Conservation (phyloP, 495 filamentous ascomycete species). For the Neurospora intermedia region DNA sequence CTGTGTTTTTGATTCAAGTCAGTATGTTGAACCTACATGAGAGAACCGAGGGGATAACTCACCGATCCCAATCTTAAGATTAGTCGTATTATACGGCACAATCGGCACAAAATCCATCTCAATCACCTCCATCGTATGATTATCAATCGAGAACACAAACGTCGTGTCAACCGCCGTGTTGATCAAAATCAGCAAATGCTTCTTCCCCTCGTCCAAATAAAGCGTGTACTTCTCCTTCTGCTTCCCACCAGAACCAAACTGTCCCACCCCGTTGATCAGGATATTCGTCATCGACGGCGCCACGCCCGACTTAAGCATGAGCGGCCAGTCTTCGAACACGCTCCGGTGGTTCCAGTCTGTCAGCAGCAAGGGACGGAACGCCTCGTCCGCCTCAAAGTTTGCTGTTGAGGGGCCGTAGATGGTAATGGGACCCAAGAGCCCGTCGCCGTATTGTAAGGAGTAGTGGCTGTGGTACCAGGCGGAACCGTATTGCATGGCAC, state of each 20-base stretch:
- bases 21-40: too few relatives aligned
- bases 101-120: slow-evolving; percentile 35
- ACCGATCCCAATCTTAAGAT: slow-evolving; percentile 4
- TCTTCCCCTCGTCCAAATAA: slow-evolving; percentile 28
- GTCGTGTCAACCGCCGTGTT: slow-evolving; percentile 39
- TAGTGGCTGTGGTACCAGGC: slow-evolving; percentile 50
- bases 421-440: slow-evolving; percentile 31
- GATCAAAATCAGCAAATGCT: slow-evolving; percentile 38
- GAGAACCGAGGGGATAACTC: neutral
- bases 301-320: slow-evolving; percentile 19
- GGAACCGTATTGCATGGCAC: slow-evolving; percentile 39
- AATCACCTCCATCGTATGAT: slow-evolving; percentile 36
- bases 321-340: slow-evolving; percentile 21
- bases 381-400: slow-evolving; percentile 29
- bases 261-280: slow-evolving; percentile 39
- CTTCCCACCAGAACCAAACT: slow-evolving; percentile 10
- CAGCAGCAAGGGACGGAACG: slow-evolving; percentile 29
- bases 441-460: slow-evolving; percentile 34
- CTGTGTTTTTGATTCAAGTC: neutral
- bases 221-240: slow-evolving; percentile 19
- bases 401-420: slow-evolving; percentile 28
- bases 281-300: slow-evolving; percentile 28
- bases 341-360: slow-evolving; percentile 35
- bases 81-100: slow-evolving; percentile 28
- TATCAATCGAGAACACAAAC: slow-evolving; percentile 38